Conservation (phyloP, 2,329 filamentous ascomycete species). For the Geosmithia morbida region DNA sequence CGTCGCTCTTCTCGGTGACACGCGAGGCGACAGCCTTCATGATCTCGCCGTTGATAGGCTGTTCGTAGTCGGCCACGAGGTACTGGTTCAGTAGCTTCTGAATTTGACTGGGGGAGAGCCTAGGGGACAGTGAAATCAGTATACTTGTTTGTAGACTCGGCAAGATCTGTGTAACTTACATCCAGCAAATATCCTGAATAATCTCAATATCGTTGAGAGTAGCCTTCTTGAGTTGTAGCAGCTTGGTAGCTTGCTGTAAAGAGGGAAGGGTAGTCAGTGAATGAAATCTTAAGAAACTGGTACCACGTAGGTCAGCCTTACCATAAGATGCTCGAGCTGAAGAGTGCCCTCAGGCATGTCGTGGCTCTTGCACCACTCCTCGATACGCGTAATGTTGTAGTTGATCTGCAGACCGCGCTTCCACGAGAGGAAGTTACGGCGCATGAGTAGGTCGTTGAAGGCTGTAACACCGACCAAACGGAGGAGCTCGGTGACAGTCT, state of each 20-base stretch:
- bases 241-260: conserved; percentile 81
- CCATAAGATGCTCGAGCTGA: conserved; percentile 96
- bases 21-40: conserved; percentile 98
- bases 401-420: conserved; percentile 99
- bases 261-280: conserved; percentile 10
- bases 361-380: conserved; percentile 99
- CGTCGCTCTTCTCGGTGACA: conserved; percentile 96
- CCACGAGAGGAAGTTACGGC: conserved; percentile 97
- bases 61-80: conserved; percentile 95
- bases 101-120: conserved; percentile 96
- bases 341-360: conserved; percentile 98
- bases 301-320: conserved; percentile 19
- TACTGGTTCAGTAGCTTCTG: conserved; percentile 99
- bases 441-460: conserved; percentile 96
- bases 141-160: not conserved
- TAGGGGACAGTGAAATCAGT: conserved; percentile 17
- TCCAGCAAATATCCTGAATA: conserved; percentile 99
- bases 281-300: not conserved
- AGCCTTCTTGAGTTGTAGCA: conserved; percentile 96
- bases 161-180: conserved; percentile 45
- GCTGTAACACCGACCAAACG: conserved; percentile 90
- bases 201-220: conserved; percentile 99
- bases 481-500: conserved; percentile 88
- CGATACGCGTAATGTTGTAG: conserved; percentile 98
- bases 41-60: conserved; percentile 98